Evolutionary conservation across 2,329 filamentous ascomycete genomes (phyloP).

Genomic region (Cordyceps militaris): DNA sequence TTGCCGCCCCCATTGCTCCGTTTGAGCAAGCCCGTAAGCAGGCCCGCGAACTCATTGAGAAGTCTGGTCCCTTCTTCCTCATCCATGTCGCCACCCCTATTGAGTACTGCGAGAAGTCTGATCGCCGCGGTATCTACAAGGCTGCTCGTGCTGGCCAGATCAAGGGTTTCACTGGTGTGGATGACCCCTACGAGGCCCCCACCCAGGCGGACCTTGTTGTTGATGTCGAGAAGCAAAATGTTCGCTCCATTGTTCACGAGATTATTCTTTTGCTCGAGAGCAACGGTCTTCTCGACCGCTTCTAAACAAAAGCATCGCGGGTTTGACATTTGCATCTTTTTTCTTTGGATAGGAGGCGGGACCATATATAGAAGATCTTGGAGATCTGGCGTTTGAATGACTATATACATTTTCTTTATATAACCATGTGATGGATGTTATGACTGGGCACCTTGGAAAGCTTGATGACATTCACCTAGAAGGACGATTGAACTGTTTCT

Average conservation of each 20-base stretch:
- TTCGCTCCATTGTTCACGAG: conserved; percentile 92
- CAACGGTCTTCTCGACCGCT: conserved; percentile 73
- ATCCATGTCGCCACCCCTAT: conserved; percentile 91
- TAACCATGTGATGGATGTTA: conserved; percentile 1
- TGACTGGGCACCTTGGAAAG: neutral
- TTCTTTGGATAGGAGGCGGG: neutral
- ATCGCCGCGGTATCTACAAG: conserved; percentile 84
- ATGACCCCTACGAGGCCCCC: conserved; percentile 91
- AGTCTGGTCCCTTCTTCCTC: conserved; percentile 87
- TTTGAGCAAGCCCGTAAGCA: conserved; percentile 72
- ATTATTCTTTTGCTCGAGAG: conserved; percentile 90
- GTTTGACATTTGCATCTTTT: neutral
- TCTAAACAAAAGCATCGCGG: conserved; percentile 29
- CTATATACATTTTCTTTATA: conserved; percentile 1
- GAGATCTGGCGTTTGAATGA: neutral
- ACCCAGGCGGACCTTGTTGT: conserved; percentile 76
- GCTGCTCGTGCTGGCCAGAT: conserved; percentile 83
- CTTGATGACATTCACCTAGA: neutral
- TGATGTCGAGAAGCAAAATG: conserved; percentile 76
- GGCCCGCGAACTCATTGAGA: conserved; percentile 79
- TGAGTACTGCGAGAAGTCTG: conserved; percentile 89
- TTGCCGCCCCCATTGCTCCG: conserved; percentile 91
- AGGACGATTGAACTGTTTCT: neutral
- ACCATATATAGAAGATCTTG: neutral
- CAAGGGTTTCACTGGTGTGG: conserved; percentile 96